Evolutionary conservation across 352 stramenopile genomes (phyloP).

Genomic region (Pythium monospermum): DNA sequence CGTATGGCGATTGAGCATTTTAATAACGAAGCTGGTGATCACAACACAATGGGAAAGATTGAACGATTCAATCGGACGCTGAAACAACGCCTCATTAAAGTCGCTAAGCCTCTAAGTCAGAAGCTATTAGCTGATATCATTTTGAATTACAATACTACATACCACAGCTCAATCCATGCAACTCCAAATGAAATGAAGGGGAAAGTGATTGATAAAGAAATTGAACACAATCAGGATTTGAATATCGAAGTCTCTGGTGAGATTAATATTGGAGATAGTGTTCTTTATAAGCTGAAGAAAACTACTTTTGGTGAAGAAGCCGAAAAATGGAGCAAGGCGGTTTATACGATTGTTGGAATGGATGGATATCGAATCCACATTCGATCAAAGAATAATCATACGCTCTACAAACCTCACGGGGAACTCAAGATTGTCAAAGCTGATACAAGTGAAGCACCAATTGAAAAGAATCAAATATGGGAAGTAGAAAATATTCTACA

Average conservation of each 20-base stretch:
- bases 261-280: conserved; percentile 2
- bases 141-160: conserved; percentile 33
- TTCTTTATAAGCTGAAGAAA: neutral
- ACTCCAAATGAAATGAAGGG: conserved; percentile 26
- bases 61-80: conserved; percentile 37
- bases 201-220: no score
- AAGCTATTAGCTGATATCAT: conserved; percentile 26
- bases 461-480: conserved; percentile 20
- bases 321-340: neutral
- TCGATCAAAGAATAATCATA: no score
- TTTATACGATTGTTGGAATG: neutral
- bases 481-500: conserved; percentile 18
- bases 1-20: conserved; percentile 30
- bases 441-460: conserved; percentile 15
- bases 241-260: neutral
- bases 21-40: conserved; percentile 35
- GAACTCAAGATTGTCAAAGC: conserved; percentile 21
- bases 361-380: neutral
- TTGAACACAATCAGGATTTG: conserved; percentile 21
- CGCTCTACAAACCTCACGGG: no score
- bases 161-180: conserved; percentile 21
- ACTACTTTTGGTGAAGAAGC: neutral
- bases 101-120: conserved; percentile 19
- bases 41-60: conserved; percentile 37
- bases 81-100: conserved; percentile 30